These are phyloP conservation scores for Rehmannia glutinosa DNA, from an alignment of 257 asterid species.

Conservation along the genomic window DNA sequence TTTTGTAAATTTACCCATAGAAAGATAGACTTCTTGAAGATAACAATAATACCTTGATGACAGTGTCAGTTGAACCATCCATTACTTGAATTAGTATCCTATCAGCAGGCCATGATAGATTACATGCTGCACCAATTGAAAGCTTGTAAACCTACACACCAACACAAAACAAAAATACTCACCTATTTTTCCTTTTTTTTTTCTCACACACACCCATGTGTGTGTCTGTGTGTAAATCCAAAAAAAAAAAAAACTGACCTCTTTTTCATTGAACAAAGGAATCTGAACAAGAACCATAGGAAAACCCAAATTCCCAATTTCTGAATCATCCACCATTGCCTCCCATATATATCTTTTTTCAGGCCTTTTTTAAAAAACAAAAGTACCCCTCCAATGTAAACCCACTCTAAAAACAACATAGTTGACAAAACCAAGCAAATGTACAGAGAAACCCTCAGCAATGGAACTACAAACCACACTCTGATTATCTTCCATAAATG, in stretches of 20 bases:
- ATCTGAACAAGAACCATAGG: conserved; percentile 65
- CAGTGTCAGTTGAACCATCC: conserved; percentile 74
- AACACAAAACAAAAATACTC: too few species aligned
- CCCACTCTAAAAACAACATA: conserved; percentile 87
- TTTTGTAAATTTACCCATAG: too few species aligned
- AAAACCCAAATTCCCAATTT: conserved; percentile 34
- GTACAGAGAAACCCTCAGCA: conserved; percentile 54
- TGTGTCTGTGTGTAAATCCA: neutral
- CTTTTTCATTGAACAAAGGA: conserved; percentile 66
- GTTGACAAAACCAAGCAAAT: conserved; percentile 76
- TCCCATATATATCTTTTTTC: conserved; percentile 77
- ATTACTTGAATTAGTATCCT: conserved; percentile 88
- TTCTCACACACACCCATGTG: neutral
- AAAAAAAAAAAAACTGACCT: conserved; percentile 29
- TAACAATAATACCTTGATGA: conserved; percentile 50
- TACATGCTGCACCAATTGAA: conserved; percentile 96
- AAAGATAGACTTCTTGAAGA: too few species aligned
- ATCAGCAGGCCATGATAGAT: conserved; percentile 92
- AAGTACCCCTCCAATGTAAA: conserved; percentile 91
- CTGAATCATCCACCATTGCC: conserved; percentile 71
- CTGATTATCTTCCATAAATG: conserved; percentile 79
- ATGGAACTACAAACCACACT: conserved; percentile 71
- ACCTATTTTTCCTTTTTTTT: too few species aligned
- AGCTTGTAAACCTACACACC: too few species aligned
- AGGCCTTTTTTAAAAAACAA: conserved; percentile 78